Base-by-base conservation (phyloP, 352 stramenopile genomes). In the Phytopythium chamaehyphon region DNA sequence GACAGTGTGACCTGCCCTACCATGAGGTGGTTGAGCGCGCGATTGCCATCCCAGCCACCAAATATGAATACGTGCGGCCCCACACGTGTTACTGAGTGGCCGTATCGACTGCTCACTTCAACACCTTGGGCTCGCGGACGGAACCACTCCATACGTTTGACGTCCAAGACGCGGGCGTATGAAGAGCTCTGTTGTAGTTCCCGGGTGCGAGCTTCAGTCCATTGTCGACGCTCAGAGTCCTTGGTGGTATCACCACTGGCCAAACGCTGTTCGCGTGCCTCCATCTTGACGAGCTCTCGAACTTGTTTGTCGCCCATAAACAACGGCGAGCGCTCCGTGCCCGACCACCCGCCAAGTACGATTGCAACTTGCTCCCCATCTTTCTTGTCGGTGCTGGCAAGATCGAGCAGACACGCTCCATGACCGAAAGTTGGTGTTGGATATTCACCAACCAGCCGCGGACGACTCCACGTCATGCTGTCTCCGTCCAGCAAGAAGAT, bases 11-110 rank as follows among this genome's bases (percentile, higher is more conserved):
- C 63, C 42, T 89, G 73, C 3, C 76, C 79, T 4, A 88, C 77
- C 11, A 90, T 73, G 21, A 91, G 61, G 52, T 93, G 76, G 54
- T 83, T 85, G 16, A 93, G 73, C 21, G 83, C 78, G 42, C 76
- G 76, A 53, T 90, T 91, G 43, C 83, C 83, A 40, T 90, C 83
- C 83, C 80, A 93, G 43, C 83, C 83, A 16, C 83, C 83, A 40
- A 90, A 93, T 28, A 90, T 35, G 42, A 91, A 93, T 10, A 91
- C 36, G 43, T 89, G 71, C 24, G 71, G 61, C 14, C 83, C 83
- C 9, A 90, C 74, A 31, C 88, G 40, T 15, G 74, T 85, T 8
- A 59, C 73, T 18, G 73, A 71, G 59, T 93, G 83, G 6, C 83
- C 80, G 51, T 93, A 93, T 10, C 83, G 80, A 45, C 86, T 93